Evolutionary conservation across 352 stramenopile species (phyloP), one percentile per base, ranked within the genome.

Genomic region (Pythium aristosporum): DNA sequence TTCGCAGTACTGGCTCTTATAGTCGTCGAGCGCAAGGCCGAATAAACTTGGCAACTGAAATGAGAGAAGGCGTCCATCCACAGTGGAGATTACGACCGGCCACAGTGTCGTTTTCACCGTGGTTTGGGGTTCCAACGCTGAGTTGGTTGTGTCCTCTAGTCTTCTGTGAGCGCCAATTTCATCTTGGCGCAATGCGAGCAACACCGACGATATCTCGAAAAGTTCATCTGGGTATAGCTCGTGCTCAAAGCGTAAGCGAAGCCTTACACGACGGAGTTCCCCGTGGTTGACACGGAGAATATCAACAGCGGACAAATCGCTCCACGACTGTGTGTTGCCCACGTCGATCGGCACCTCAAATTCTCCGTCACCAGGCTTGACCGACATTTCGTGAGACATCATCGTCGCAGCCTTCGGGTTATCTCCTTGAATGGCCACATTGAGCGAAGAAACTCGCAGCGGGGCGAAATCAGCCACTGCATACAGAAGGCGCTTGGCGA

Each of bases 41-140:
- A 68, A 58, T 2, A 63, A 50, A 9, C 5, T 53, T 5, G 54
- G 2, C n/a, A 68, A 47, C 50, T 51, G 21, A 18, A 63, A 50
- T 2, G 41, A 50, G 20, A 63, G 21, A 18, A 3, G 15, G 11
- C 58, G 36, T 41, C 46, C 48, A 10, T 3, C 37, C 0, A 44
- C 10, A 0, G 47, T 69, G n/a, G 55, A 54, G 1, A 69, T 12
- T 8, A 52, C 28, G 28, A 69, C 21, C 15, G 62, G 62, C 62
- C 62, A 63, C 47, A 60, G 16, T n/a, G 47, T 60, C 25, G 37
- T 51, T 13, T 28, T 52, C 23, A 46, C 28, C 15, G 36, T 43
- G 10, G 2, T 57, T 32, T n/a, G 36, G 4, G 30, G n/a, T 36
- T 42, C 21, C 7, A 25, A 16, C 15, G 10, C 34, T 23, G 21